Percentiles rank a stretch among this genome's conserved stretches.
Evolutionary conservation across 2,329 filamentous ascomycete genomes (phyloP).

Genomic region (Fusarium temperatum): DNA sequence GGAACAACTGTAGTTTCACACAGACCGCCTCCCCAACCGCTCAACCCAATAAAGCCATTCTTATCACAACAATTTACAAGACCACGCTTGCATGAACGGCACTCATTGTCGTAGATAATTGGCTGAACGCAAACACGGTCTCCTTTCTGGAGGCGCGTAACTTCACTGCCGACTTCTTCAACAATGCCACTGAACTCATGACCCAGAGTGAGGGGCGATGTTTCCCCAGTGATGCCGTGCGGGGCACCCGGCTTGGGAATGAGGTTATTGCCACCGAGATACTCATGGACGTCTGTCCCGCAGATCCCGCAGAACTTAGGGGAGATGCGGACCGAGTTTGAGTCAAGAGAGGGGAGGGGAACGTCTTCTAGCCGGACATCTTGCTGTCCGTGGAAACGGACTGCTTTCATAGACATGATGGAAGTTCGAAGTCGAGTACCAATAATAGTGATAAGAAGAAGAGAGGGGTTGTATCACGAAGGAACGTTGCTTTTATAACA

Average conservation of each 20-base stretch:
- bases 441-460: not conserved
- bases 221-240: slow-evolving; percentile 14
- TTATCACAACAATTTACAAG: slow-evolving; percentile 9
- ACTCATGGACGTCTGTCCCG: slow-evolving; percentile 18
- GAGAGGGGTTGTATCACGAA: not conserved
- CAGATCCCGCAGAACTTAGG: slow-evolving; percentile 17
- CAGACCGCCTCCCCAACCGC: slow-evolving; percentile 13
- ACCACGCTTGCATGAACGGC: slow-evolving; percentile 3
- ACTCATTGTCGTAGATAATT: slow-evolving; percentile 16
- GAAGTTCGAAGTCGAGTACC: too few relatives aligned
- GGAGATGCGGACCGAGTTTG: not conserved
- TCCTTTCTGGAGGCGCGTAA: not conserved
- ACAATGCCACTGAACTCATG: slow-evolving; percentile 17
- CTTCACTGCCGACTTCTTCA: slow-evolving; percentile 16
- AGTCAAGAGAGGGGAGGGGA: not conserved
- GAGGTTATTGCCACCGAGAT: slow-evolving; percentile 16
- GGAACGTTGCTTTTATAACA: not conserved
- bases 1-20: not conserved
- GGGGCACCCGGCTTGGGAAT: slow-evolving; percentile 21
- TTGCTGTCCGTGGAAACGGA: slow-evolving; percentile 5
- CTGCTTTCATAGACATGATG: slow-evolving; percentile 3
- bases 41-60: not conserved
- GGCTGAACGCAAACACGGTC: slow-evolving; percentile 19
- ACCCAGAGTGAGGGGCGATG: slow-evolving; percentile 9
- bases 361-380: slow-evolving; percentile 9